phyloP scores from a whole-genome alignment of 164 flowering plant genomes.

The Annona cherimola region DNA sequence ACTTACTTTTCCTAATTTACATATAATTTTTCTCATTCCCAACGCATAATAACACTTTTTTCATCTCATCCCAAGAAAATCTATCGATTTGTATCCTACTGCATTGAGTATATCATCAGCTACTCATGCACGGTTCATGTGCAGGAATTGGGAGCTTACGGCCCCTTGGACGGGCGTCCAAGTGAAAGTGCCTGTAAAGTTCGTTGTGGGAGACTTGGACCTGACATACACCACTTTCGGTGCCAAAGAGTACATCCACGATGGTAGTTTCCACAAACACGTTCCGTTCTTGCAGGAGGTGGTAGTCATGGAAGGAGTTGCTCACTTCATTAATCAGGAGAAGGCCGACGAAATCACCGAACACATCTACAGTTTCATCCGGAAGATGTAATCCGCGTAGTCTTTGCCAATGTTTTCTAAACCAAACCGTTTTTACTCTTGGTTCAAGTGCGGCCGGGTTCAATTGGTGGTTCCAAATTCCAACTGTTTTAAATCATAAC shows the following conservation, averaged over 20 bases:
- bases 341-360: conserved; percentile 8
- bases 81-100: too few species aligned
- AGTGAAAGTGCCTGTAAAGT: conserved; percentile 39
- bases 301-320: conserved; percentile 12
- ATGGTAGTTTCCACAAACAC: conserved; percentile 21
- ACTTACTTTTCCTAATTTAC: too few species aligned
- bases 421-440: too few species aligned
- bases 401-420: not conserved
- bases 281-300: conserved; percentile 12
- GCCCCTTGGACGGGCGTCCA: conserved; percentile 49
- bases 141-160: conserved; percentile 47
- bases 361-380: conserved; percentile 9
- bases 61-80: too few species aligned
- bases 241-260: conserved; percentile 26
- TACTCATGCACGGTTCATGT: not conserved
- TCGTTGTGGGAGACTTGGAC: conserved; percentile 39
- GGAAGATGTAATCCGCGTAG: not conserved
- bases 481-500: too few species aligned
- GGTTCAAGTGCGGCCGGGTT: too few species aligned
- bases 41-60: too few species aligned
- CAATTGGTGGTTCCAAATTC: too few species aligned
- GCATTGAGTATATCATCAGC: too few species aligned
- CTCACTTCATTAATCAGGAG: conserved; percentile 13
- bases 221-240: conserved; percentile 24
- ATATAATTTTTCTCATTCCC: too few species aligned